These are phyloP conservation scores for Kazachstania sp. DNA, from an alignment of 1,139 yeast species.

Conservation along the genomic window DNA sequence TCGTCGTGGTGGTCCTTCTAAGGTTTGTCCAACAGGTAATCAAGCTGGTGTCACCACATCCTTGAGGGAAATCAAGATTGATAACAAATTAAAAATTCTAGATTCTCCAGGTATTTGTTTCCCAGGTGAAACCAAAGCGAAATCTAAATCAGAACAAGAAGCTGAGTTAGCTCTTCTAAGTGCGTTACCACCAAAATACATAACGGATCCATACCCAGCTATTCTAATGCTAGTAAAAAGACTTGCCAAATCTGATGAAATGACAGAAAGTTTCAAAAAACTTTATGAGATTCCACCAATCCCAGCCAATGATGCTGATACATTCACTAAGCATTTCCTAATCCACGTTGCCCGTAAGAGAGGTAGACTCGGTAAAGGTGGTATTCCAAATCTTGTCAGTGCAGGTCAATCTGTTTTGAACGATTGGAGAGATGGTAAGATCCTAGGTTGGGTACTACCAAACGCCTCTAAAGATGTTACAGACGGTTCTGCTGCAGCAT, in stretches of 20 bases:
- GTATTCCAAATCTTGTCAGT: constrained; percentile 78
- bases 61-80: constrained; percentile 85
- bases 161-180: constrained; percentile 82
- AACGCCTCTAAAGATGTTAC: constrained; percentile 47
- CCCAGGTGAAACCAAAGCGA: constrained; percentile 55
- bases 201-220: constrained; percentile 78
- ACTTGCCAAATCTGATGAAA: constrained; percentile 58
- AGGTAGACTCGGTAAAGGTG: constrained; percentile 90
- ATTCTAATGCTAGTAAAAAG: constrained; percentile 69
- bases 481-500: constrained; percentile 7
- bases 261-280: constrained; percentile 65
- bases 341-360: constrained; percentile 88
- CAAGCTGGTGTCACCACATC: constrained; percentile 96
- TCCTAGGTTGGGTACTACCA: constrained; percentile 86
- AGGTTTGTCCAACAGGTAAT: constrained; percentile 94
- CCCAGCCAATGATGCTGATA: constrained; percentile 51
- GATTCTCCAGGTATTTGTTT: constrained; percentile 98
- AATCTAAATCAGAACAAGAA: constrained; percentile 56
- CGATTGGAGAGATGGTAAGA: constrained; percentile 97
- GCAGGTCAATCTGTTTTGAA: constrained; percentile 79
- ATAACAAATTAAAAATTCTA: constrained; percentile 75
- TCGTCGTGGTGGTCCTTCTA: constrained; percentile 63
- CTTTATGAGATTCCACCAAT: constrained; percentile 79
- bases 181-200: constrained; percentile 83
- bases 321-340: constrained; percentile 71